Evolutionary conservation across 495 filamentous ascomycete genomes (phyloP).

Genomic region (Cryomyces minteri): DNA sequence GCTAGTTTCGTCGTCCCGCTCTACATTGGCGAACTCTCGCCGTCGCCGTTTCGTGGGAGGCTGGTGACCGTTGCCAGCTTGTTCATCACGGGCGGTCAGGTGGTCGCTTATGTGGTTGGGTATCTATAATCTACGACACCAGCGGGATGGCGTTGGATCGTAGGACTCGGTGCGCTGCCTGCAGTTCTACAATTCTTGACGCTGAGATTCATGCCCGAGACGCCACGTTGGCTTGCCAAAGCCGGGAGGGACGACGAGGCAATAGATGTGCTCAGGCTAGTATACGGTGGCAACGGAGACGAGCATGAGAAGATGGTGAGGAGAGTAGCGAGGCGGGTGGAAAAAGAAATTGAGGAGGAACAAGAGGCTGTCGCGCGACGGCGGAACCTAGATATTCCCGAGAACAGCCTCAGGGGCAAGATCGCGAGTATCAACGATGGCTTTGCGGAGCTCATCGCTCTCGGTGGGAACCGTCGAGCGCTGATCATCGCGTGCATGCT

Average conservation of each 20-base stretch:
- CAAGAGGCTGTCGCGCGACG: slow-evolving; percentile 23
- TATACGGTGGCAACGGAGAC: slow-evolving; percentile 35
- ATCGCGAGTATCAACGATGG: slow-evolving; percentile 2
- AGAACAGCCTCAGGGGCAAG: slow-evolving; percentile 3
- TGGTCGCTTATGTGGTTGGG: slow-evolving; percentile 65
- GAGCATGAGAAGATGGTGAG: slow-evolving; percentile 26
- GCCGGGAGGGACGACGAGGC: slow-evolving; percentile 40
- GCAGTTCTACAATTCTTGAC: slow-evolving; percentile 50
- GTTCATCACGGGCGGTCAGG: slow-evolving; percentile 74
- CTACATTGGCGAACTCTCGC: slow-evolving; percentile 74
- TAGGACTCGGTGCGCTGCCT: slow-evolving; percentile 66
- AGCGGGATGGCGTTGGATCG: slow-evolving; percentile 77
- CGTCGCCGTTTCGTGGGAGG: slow-evolving; percentile 51
- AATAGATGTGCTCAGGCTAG: slow-evolving; percentile 38
- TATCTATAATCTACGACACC: slow-evolving; percentile 41
- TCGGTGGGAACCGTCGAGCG: slow-evolving; percentile 44
- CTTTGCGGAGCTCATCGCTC: slow-evolving; percentile 22
- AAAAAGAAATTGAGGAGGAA: slow-evolving; percentile 50
- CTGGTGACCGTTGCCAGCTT: slow-evolving; percentile 61
- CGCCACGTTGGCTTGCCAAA: slow-evolving; percentile 70
- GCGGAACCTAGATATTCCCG: slow-evolving; percentile 3
- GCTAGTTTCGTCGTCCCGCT: slow-evolving; percentile 43
- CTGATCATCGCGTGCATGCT: slow-evolving; percentile 70
- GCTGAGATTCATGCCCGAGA: slow-evolving; percentile 59
- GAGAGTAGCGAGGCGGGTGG: slow-evolving; percentile 41